Evolutionary conservation across 768 basidiomycete genomes (phyloP).

Genomic region (Leccinum subgranulosum): DNA sequence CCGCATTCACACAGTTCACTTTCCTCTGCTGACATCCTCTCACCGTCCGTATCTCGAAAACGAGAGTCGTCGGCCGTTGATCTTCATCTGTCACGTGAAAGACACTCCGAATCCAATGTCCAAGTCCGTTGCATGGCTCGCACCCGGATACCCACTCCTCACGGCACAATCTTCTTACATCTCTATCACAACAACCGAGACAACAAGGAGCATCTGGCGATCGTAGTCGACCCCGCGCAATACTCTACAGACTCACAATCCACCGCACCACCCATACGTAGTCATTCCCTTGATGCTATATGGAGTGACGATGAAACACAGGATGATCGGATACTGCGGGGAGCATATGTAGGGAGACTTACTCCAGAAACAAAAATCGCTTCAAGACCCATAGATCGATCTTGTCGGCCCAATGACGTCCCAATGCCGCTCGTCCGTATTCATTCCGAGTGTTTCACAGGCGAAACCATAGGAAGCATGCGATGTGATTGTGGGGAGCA

Average conservation of each 20-base stretch:
- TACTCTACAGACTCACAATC: conserved; percentile 45
- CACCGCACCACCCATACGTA: conserved; percentile 65
- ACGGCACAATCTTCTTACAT: conserved; percentile 90
- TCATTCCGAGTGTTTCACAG: conserved; percentile 98
- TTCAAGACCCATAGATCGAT: conserved; percentile 34
- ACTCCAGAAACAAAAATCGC: conserved; percentile 49
- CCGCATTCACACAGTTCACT: conserved; percentile 24
- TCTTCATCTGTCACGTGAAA: conserved; percentile 11
- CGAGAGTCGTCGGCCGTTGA: conserved; percentile 29
- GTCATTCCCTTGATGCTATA: conserved; percentile 71
- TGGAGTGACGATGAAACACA: conserved; percentile 89
- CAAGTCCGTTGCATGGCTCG: conserved; percentile 93
- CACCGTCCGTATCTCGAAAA: conserved; percentile 34
- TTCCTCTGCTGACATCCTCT: conserved; percentile 37
- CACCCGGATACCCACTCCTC: conserved; percentile 94
- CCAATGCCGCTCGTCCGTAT: conserved; percentile 88
- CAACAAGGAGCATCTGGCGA: conserved; percentile 91
- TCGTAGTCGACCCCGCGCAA: conserved; percentile 92
- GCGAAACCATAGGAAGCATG: conserved; percentile 97
- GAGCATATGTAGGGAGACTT: conserved; percentile 88
- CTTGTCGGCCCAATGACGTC: conserved; percentile 28
- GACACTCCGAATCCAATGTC: conserved; percentile 24
- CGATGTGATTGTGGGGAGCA: conserved; percentile 99
- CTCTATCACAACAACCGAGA: conserved; percentile 93
- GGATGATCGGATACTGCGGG: conserved; percentile 89